Percentiles rank a stretch among this genome's conserved stretches.
Conservation (phyloP, 2,329 filamentous ascomycete genomes). For the Chaetothyriales sp. region DNA sequence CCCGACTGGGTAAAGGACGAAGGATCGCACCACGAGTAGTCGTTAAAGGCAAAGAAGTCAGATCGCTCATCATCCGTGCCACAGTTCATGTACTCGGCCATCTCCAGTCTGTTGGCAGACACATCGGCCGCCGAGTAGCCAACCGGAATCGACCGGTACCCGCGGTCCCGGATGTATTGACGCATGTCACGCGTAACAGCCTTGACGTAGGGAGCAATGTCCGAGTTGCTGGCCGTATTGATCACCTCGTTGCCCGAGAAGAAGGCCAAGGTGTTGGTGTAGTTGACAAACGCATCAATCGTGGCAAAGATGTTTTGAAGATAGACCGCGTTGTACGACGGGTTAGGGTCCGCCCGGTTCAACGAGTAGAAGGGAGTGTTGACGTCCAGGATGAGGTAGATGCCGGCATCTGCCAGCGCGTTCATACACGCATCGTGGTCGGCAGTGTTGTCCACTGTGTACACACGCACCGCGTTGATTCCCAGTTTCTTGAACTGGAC, state of each 20-base stretch:
- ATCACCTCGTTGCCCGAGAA: conserved; percentile 74
- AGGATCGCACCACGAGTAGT: conserved; percentile 74
- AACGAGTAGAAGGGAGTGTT: conserved; percentile 85
- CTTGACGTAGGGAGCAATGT: conserved; percentile 60
- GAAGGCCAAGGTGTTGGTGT: conserved; percentile 76
- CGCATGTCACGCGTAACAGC: conserved; percentile 65
- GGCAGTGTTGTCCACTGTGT: conserved; percentile 76
- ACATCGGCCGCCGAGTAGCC: conserved; percentile 71
- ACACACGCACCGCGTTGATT: conserved; percentile 83
- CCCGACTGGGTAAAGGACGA: conserved; percentile 57
- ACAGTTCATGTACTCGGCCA: conserved; percentile 88
- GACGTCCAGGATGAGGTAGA: conserved; percentile 84
- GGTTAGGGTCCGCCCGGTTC: conserved; percentile 58
- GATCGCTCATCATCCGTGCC: conserved; percentile 69
- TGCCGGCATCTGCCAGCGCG: conserved; percentile 64
- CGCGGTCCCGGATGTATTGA: conserved; percentile 50
- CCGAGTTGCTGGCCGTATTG: conserved; percentile 53
- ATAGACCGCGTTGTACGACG: conserved; percentile 78
- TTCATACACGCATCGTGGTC: conserved; percentile 79
- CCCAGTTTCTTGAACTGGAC: conserved; percentile 70
- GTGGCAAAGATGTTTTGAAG: conserved; percentile 78
- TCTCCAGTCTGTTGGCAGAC: conserved; percentile 69
- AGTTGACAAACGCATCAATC: conserved; percentile 68
- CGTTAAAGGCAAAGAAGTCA: conserved; percentile 83
- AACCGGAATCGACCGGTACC: conserved; percentile 55